These are phyloP conservation scores for Pleurotus salmoneostramineus DNA, from an alignment of 768 basidiomycete genomes.

Conservation along the genomic window DNA sequence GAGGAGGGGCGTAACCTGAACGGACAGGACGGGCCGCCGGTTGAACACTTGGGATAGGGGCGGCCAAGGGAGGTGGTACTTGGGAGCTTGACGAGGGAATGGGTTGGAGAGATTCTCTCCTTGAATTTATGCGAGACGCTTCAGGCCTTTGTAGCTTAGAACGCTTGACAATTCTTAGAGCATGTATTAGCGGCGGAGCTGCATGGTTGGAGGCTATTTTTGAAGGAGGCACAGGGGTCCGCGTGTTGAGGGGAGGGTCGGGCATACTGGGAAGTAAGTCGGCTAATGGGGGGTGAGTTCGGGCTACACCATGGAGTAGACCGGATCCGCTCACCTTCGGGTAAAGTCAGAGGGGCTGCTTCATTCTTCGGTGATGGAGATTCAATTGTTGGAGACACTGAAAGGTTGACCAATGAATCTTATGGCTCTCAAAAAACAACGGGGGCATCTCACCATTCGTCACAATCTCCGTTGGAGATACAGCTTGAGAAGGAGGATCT, in stretches of 20 bases:
- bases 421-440: too few species aligned
- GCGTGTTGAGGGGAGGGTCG: too few species aligned
- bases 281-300: not conserved
- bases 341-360: not conserved
- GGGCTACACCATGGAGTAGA: not conserved
- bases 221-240: too few species aligned
- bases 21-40: not conserved
- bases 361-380: too few species aligned
- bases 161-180: constrained; percentile 46
- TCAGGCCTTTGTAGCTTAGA: constrained; percentile 1
- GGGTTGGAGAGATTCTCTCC: not conserved
- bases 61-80: not conserved
- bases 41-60: not conserved
- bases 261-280: not conserved
- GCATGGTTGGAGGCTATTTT: not conserved
- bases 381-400: too few species aligned
- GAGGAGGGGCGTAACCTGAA: not conserved
- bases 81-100: not conserved
- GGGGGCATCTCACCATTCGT: too few species aligned
- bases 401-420: too few species aligned
- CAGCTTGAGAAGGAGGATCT: too few species aligned
- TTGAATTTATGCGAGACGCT: not conserved
- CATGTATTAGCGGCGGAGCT: constrained; percentile 36
- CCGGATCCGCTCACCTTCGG: not conserved
- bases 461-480: too few species aligned